phyloP scores from a whole-genome alignment of 352 stramenopile genomes.

The Phytophthora nicotianae region DNA sequence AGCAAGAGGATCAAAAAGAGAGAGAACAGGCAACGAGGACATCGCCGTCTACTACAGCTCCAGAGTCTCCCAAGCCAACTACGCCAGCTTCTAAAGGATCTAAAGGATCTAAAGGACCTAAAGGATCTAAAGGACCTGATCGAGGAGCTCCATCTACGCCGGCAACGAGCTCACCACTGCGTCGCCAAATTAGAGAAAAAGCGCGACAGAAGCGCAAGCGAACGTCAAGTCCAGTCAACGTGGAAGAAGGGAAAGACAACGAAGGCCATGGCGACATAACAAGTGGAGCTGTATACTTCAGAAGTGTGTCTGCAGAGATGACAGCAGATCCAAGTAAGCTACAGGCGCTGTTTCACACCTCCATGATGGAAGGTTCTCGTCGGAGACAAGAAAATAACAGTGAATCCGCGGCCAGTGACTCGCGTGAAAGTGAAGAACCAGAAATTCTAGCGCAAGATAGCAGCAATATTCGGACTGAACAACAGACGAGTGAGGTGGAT shows the following conservation, averaged over 20 bases:
- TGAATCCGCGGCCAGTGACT: neutral
- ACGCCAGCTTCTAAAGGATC: neutral
- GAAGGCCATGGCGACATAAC: slow-evolving; percentile 4
- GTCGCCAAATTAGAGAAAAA: neutral
- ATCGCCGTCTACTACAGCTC: neutral
- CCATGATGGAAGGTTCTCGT: neutral
- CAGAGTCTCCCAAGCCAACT: neutral
- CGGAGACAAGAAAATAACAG: neutral
- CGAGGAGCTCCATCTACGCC: slow-evolving; percentile 4
- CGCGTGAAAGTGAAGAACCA: neutral
- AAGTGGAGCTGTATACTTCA: slow-evolving; percentile 23
- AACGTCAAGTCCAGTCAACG: neutral
- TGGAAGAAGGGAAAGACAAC: neutral
- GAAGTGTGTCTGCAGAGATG: slow-evolving; percentile 22
- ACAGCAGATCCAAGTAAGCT: slow-evolving; percentile 24
- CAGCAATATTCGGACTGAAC: slow-evolving; percentile 2
- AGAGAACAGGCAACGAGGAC: slow-evolving; percentile 1
- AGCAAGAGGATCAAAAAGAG: slow-evolving; percentile 4
- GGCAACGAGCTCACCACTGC: slow-evolving; percentile 12
- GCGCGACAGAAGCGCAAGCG: slow-evolving; percentile 22
- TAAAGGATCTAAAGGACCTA: neutral
- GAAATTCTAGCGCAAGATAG: neutral
- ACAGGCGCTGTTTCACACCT: slow-evolving; percentile 17
- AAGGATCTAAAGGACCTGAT: neutral
- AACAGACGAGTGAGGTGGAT: neutral